These are phyloP conservation scores for Triangularia verruculosa DNA, from an alignment of 2,329 filamentous ascomycete species.

Conservation along the genomic window DNA sequence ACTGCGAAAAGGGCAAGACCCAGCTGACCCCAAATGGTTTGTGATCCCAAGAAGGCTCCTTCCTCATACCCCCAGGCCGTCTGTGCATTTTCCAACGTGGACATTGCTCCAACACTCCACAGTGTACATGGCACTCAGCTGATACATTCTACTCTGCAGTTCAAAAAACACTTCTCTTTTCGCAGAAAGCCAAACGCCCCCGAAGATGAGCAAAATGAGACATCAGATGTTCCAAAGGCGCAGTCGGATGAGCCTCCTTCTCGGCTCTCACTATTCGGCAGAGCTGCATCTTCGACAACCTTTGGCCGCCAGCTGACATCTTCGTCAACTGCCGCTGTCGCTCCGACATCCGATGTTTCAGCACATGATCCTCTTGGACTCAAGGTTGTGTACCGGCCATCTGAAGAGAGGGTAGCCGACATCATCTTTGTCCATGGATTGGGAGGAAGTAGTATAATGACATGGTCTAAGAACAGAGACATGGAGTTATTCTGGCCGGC, in stretches of 20 bases:
- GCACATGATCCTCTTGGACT: constrained; percentile 9
- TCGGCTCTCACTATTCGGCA: no score
- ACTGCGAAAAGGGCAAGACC: background rate
- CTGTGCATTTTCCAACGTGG: background rate
- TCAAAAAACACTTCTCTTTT: background rate
- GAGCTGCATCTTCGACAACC: no score
- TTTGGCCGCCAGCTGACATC: no score
- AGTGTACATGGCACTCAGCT: background rate
- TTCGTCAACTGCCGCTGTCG: background rate
- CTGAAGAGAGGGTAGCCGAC: constrained; percentile 23
- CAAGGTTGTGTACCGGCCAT: constrained; percentile 8
- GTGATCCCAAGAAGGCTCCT: background rate
- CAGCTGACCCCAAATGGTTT: background rate
- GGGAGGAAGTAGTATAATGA: constrained; percentile 31
- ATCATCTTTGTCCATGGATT: constrained; percentile 37
- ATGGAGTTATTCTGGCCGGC: constrained; percentile 33
- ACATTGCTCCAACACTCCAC: background rate
- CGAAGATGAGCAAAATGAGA: background rate
- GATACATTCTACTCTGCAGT: background rate
- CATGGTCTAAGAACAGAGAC: constrained; percentile 33
- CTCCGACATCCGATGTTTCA: background rate
- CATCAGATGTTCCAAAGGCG: no score
- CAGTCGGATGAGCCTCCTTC: no score
- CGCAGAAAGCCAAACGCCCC: background rate
- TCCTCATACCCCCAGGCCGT: background rate